phyloP scores from a whole-genome alignment of 345 rosid species.

The Geranium brycei region DNA sequence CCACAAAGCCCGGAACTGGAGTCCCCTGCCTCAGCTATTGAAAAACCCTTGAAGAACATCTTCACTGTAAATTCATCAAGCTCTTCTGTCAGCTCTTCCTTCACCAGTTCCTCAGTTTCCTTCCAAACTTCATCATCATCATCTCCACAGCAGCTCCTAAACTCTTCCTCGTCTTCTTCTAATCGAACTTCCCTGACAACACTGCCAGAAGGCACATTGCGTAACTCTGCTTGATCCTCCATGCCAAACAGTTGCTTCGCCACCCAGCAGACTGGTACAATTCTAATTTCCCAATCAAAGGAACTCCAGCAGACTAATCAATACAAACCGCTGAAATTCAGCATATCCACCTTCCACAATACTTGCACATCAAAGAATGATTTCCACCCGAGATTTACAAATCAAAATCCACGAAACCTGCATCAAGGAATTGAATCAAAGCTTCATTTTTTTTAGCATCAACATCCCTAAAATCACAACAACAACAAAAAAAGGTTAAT shows the following conservation, averaged over 20 bases:
- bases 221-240: constrained; percentile 32
- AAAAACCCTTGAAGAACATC: constrained; percentile 76
- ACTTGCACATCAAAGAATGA: no score
- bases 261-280: no score
- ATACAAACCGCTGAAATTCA: no score
- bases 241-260: constrained; percentile 15
- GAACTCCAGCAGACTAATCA: no score
- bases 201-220: constrained; percentile 23
- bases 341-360: no score
- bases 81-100: constrained; percentile 29
- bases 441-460: no score
- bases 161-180: constrained; percentile 82
- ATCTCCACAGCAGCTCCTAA: constrained; percentile 85
- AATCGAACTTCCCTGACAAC: constrained; percentile 29
- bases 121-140: constrained; percentile 45
- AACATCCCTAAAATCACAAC: no score
- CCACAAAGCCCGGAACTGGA: constrained; percentile 55
- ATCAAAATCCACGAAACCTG: no score
- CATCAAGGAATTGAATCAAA: no score
- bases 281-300: no score
- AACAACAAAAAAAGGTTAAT: no score
- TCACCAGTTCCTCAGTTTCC: constrained; percentile 43
- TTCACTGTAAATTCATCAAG: constrained; percentile 67
- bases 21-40: constrained; percentile 43
- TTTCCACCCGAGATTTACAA: no score